Percentiles rank a stretch among this genome's conserved stretches.
Evolutionary conservation across 257 asterid species (phyloP).

Genomic region (Eustoma russellianum): DNA sequence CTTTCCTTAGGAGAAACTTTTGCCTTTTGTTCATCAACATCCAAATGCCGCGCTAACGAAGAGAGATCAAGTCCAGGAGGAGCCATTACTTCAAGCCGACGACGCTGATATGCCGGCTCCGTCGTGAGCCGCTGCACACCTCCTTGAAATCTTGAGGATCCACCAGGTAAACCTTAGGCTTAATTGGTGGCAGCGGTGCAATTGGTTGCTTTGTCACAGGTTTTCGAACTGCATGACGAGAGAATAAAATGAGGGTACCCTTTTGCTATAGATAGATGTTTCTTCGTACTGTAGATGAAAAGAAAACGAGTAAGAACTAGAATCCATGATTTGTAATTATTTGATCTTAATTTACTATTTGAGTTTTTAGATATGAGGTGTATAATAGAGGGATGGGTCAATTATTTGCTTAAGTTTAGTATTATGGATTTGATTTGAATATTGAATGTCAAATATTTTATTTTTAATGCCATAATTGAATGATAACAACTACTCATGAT

Average conservation of each 20-base stretch:
- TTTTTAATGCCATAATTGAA: too few species aligned
- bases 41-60: not conserved
- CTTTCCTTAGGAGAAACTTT: not conserved
- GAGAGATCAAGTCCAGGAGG: constrained; percentile 54
- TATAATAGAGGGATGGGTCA: too few species aligned
- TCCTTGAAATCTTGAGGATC: constrained; percentile 44
- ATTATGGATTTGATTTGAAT: too few species aligned
- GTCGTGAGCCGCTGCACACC: constrained; percentile 60
- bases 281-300: constrained; percentile 15
- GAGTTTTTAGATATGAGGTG: too few species aligned
- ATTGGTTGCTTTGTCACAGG: constrained; percentile 45
- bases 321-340: not conserved
- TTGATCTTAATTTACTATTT: not conserved
- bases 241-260: constrained; percentile 15
- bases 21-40: not conserved
- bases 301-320: constrained; percentile 4
- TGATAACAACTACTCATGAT: not conserved
- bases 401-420: too few species aligned
- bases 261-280: constrained; percentile 1
- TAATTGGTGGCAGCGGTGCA: constrained; percentile 64
- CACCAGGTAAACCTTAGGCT: constrained; percentile 59
- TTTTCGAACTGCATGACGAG: constrained; percentile 47
- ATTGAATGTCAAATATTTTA: too few species aligned
- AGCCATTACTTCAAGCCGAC: constrained; percentile 38
- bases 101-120: constrained; percentile 15